Evolutionary conservation across 2,329 filamentous ascomycete genomes (phyloP), one percentile per base, ranked within the genome.

Genomic region (Lasiodiplodia citricola): DNA sequence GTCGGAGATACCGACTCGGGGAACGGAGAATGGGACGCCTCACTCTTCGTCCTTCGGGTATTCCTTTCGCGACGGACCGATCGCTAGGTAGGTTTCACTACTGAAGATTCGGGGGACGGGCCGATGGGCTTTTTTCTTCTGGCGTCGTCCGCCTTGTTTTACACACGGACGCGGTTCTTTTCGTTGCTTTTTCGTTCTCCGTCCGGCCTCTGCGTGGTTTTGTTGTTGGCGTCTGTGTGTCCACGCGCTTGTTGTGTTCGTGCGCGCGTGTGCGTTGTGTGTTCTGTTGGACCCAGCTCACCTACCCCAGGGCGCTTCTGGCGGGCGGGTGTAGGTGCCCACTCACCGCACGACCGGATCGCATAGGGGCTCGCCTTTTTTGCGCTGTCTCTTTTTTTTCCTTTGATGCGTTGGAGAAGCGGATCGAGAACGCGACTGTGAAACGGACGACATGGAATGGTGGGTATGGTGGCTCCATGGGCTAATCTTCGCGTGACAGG

Each of bases 1-100:
- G 16, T 57, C 55, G 55, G 55, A 37, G 55, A 38, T 57, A 57
- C 21, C 55, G 28, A 57, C 13, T n/a, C 35, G 55, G 55, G 16
- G 10, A 57, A 18, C 44, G 44, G n/a, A 21, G 18, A 28, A 47
- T 37, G 55, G 55, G 35, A 23, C 55, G 55, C 55, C 55, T 57
- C 55, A 57, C 35, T 37, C 54, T 35, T 31, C 18, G 18, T 21
- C 7, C 7, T n/a, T 21, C 44, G 44, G 44, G 44, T 21, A 18
- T 21, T 47, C 44, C 44, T 47, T 14, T 47, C n/a, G 44, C 44
- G n/a, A 47, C 44, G 44, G 44, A 47, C 44, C 44, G 44, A 47
- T 47, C 44, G 44, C 18, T 47, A 35, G 44, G 44, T 21, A 47
- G 44, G 44, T 47, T 47, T 47, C 44, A 47, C 10, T 47, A 35